Evolutionary conservation across 768 basidiomycete genomes (phyloP), one percentile per base, ranked within the genome.

Genomic region (Mycena polygramma): DNA sequence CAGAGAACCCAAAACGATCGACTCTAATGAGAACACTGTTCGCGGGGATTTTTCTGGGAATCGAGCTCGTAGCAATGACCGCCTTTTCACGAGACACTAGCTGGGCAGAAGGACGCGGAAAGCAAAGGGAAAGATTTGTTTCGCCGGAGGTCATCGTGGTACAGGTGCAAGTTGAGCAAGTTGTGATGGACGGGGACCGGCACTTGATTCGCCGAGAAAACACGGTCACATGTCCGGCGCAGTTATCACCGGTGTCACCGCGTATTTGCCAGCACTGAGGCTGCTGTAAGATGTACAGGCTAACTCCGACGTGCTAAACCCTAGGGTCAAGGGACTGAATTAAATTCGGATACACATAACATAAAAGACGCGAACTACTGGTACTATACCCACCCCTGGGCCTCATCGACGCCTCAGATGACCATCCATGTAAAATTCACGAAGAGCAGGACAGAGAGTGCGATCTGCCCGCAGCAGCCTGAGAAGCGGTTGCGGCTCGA

Each of bases 1-100:
- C 86, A 36, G 90, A 91, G 77, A 90, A 92, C 5, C 91, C 91
- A 75, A 92, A 92, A 20, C 88, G 85, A 65, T 92, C 90, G 6
- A 92, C 86, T 62, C 81, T 82, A 66, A 91, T 81, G 19, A 91
- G 74, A 48, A 91, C 82, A 65, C 88, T 85, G 78, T 88, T 83
- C 19, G 76, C 65, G 11, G 85, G 85, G 22, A 81, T 36, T 9
- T 63, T 57, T 46, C 51, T 63, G 1, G 75, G 79, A 26, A 73
- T 51, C 9, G 61, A 64, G 51, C 74, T 81, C 20, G 61, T 72
- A 49, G 75, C 77, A 36, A 85, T 43, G 57, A 80, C 68, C 4
- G 81, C 77, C 24, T 73, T 66, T 15, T 77, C 77, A 19, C 45
- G 8, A 4, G 54, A 39, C 26, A 10, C 24, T 19, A 22, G n/a